These are phyloP conservation scores for Aspergillus fijiensis DNA, from an alignment of 2,329 filamentous ascomycete genomes.

Conservation along the genomic window DNA sequence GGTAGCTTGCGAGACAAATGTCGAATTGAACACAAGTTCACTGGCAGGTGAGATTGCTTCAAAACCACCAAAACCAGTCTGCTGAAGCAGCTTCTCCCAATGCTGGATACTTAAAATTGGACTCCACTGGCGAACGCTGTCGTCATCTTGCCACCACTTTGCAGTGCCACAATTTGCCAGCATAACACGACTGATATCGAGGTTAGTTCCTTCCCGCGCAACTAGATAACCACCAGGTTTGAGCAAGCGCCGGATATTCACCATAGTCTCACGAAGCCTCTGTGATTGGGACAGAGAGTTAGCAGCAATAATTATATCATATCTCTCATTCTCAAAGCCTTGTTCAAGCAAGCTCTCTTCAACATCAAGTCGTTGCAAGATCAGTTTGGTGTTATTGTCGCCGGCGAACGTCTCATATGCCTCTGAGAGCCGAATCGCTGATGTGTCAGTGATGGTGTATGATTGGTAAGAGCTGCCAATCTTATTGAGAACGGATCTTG, in stretches of 20 bases:
- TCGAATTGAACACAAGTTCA: background rate
- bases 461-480: slow-evolving; percentile 3
- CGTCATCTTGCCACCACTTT: background rate
- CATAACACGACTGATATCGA: background rate
- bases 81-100: slow-evolving; percentile 2
- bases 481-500: slow-evolving; percentile 1
- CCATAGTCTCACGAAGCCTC: slow-evolving; percentile 21
- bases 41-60: background rate
- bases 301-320: slow-evolving; percentile 32
- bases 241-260: slow-evolving; percentile 23
- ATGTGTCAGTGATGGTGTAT: slow-evolving; percentile 23
- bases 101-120: background rate
- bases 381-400: slow-evolving; percentile 17
- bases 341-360: slow-evolving; percentile 21
- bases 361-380: slow-evolving; percentile 27
- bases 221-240: slow-evolving; percentile 39
- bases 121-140: background rate
- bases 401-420: slow-evolving; percentile 24
- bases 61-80: slow-evolving; percentile 3
- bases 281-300: slow-evolving; percentile 30
- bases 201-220: background rate
- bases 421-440: slow-evolving; percentile 30
- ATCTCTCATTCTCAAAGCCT: slow-evolving; percentile 22
- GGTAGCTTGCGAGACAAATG: slow-evolving; percentile 6
- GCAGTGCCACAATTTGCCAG: background rate